Conservation (phyloP, 306 rosid genomes). For the Medicago ruthenica region DNA sequence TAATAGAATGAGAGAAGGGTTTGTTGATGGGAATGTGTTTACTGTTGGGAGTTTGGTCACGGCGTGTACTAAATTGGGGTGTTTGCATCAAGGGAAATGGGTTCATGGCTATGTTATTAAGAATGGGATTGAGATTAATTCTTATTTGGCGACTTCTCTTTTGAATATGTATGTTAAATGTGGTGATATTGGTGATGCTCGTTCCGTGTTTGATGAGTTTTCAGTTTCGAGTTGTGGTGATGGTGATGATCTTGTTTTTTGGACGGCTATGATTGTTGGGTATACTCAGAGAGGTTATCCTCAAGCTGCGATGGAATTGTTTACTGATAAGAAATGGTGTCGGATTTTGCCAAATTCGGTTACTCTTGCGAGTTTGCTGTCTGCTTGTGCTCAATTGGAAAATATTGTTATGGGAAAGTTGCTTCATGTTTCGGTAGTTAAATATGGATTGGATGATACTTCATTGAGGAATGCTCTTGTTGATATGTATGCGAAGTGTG, state of each 20-base stretch:
- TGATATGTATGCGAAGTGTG: slow-evolving; percentile 76
- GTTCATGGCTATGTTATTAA: slow-evolving; percentile 67
- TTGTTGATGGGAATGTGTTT: slow-evolving; percentile 60
- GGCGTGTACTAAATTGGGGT: slow-evolving; percentile 63
- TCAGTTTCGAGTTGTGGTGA: not conserved
- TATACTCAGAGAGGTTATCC: slow-evolving; percentile 67
- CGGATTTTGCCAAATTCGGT: slow-evolving; percentile 64
- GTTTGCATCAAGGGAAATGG: slow-evolving; percentile 81
- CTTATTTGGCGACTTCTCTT: slow-evolving; percentile 57
- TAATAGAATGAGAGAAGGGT: slow-evolving; percentile 70
- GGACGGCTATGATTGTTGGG: slow-evolving; percentile 91
- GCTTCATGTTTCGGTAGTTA: slow-evolving; percentile 62
- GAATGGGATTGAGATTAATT: slow-evolving; percentile 51
- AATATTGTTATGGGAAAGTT: slow-evolving; percentile 54
- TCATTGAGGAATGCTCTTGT: slow-evolving; percentile 70
- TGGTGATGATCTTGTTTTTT: slow-evolving; percentile 61
- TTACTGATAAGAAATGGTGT: slow-evolving; percentile 48
- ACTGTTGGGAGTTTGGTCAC: slow-evolving; percentile 63
- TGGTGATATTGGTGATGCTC: slow-evolving; percentile 66
- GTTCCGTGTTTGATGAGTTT: slow-evolving; percentile 60
- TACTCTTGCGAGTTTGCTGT: slow-evolving; percentile 71
- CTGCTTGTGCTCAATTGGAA: slow-evolving; percentile 67
- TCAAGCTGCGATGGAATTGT: slow-evolving; percentile 58
- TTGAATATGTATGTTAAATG: slow-evolving; percentile 78
- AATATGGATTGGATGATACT: slow-evolving; percentile 55